Conservation (phyloP, 495 filamentous ascomycete species). For the Endocarpon pusillum region DNA sequence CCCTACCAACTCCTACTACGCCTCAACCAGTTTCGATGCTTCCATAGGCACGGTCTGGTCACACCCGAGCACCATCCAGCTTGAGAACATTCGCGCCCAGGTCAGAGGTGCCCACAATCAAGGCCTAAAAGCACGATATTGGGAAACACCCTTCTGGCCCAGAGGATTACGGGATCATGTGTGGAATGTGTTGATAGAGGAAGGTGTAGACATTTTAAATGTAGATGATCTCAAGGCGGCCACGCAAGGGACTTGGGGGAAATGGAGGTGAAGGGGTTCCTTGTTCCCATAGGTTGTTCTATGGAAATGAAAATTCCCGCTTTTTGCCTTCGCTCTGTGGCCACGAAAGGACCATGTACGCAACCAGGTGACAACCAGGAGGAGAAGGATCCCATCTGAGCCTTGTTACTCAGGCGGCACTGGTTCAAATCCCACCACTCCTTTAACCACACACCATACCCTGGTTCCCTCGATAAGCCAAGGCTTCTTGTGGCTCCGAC, state of each 20-base stretch:
- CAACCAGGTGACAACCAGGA: too few relatives aligned
- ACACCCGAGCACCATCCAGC: constrained; percentile 28
- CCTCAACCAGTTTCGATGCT: constrained; percentile 23
- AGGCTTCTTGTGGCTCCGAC: too few relatives aligned
- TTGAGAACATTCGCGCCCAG: constrained; percentile 42
- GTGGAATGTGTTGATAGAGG: constrained; percentile 53
- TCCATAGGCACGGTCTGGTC: constrained; percentile 18
- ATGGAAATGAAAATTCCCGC: too few relatives aligned
- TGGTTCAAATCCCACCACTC: too few relatives aligned
- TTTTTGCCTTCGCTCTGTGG: too few relatives aligned
- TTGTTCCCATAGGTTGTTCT: too few relatives aligned
- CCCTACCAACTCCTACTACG: constrained; percentile 28
- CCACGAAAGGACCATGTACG: too few relatives aligned
- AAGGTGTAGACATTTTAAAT: constrained; percentile 55
- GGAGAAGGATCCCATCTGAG: too few relatives aligned
- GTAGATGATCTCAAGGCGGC: constrained; percentile 46
- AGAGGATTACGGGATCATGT: constrained; percentile 52
- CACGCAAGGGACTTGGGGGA: constrained; percentile 27
- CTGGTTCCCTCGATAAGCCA: too few relatives aligned
- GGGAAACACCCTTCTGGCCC: constrained; percentile 66
- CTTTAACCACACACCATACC: too few relatives aligned
- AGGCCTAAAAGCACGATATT: constrained; percentile 61
- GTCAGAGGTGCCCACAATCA: constrained; percentile 49
- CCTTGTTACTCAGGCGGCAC: too few relatives aligned
- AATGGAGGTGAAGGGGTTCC: too few relatives aligned